Conservation (phyloP, 768 basidiomycete genomes). For the Tricholomella constricta region DNA sequence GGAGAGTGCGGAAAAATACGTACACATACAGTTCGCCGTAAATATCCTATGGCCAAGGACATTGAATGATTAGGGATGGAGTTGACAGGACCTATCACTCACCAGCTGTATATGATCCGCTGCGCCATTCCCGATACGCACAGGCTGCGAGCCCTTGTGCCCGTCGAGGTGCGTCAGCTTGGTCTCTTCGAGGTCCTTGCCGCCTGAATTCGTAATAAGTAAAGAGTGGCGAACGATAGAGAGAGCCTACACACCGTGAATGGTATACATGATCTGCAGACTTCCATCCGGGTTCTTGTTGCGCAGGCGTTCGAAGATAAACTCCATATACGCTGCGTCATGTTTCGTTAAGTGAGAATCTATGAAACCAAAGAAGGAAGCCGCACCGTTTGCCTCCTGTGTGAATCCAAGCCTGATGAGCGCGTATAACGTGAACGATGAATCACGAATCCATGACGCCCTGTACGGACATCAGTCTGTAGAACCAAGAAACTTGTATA, state of each 20-base stretch:
- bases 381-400: constrained; percentile 82
- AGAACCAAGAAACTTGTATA: too few species aligned
- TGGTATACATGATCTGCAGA: constrained; percentile 97
- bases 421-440: constrained; percentile 94
- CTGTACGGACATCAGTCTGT: constrained; percentile 35
- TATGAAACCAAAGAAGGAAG: not conserved
- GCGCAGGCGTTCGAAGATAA: constrained; percentile 82
- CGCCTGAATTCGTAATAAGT: constrained; percentile 37
- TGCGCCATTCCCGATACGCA: constrained; percentile 94
- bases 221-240: not conserved
- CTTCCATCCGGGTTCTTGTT: constrained; percentile 89
- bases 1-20: not conserved
- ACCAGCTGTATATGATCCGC: constrained; percentile 54
- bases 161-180: constrained; percentile 88
- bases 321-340: constrained; percentile 79
- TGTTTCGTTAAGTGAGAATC: not conserved
- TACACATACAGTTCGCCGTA: constrained; percentile 84
- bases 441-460: constrained; percentile 90
- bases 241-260: constrained; percentile 64
- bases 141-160: constrained; percentile 82
- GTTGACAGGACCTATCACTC: not conserved
- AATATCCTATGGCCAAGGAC: constrained; percentile 68
- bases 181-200: constrained; percentile 80
- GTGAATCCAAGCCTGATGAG: constrained; percentile 94
- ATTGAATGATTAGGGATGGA: not conserved